These are phyloP conservation scores for Fusarium robinianum DNA, from an alignment of 2,329 filamentous ascomycete species.

Conservation along the genomic window DNA sequence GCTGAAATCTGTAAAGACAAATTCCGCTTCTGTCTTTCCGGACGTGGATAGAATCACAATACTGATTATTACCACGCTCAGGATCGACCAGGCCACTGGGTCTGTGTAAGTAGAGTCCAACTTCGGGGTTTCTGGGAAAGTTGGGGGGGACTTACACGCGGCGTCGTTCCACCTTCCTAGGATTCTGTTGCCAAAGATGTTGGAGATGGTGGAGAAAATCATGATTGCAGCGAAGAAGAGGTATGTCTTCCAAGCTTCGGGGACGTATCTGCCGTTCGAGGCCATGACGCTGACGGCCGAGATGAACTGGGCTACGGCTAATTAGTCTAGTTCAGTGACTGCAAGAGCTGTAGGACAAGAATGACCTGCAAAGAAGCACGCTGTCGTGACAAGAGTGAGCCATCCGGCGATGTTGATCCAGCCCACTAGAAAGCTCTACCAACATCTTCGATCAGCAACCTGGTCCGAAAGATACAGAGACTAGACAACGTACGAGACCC, in stretches of 20 bases:
- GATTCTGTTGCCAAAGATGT: slow-evolving; percentile 48
- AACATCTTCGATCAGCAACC: not conserved
- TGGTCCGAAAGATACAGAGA: rapidly evolving
- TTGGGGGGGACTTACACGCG: slow-evolving; percentile 40
- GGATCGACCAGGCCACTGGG: slow-evolving; percentile 48
- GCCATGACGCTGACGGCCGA: slow-evolving; percentile 48
- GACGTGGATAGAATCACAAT: slow-evolving; percentile 48
- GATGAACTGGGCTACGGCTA: slow-evolving; percentile 49
- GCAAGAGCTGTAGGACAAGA: rapidly evolving
- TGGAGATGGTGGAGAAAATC: slow-evolving; percentile 33
- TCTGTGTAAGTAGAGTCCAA: not conserved
- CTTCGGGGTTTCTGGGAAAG: no score
- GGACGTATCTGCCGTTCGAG: slow-evolving; percentile 44
- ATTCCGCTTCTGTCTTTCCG: slow-evolving; percentile 46
- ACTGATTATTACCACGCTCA: slow-evolving; percentile 49
- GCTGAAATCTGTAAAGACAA: slow-evolving; percentile 50
- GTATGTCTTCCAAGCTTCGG: slow-evolving; percentile 47
- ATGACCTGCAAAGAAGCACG: slow-evolving; percentile 49
- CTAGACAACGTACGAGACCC: slow-evolving; percentile 36
- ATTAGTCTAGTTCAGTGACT: not conserved
- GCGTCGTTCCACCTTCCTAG: slow-evolving; percentile 48
- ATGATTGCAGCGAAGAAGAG: slow-evolving; percentile 44
- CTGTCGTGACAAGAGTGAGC: slow-evolving; percentile 50
- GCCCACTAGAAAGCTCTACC: slow-evolving; percentile 48
- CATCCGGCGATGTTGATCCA: slow-evolving; percentile 53